Evolutionary conservation across 805 yeast genomes (phyloP).

Genomic region (Cyberlindnera japonica): DNA sequence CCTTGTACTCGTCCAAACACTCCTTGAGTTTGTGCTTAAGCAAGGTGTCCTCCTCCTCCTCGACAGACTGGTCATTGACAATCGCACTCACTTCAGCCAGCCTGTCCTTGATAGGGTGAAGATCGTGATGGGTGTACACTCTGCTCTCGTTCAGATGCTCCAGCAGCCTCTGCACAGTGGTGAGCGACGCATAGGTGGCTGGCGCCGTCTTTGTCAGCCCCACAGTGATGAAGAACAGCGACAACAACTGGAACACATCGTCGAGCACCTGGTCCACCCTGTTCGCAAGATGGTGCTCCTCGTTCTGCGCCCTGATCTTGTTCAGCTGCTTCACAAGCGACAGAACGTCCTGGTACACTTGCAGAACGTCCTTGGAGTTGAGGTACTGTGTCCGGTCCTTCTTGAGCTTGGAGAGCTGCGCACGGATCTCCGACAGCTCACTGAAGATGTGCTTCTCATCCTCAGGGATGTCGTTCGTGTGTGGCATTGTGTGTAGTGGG

Average conservation of each 20-base stretch:
- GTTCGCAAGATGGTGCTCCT: constrained; percentile 28
- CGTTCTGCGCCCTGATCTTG: constrained; percentile 32
- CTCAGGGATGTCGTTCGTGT: constrained; percentile 33
- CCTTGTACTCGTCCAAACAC: constrained; percentile 54
- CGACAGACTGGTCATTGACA: constrained; percentile 32
- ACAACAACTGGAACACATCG: constrained; percentile 84
- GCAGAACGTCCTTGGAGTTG: constrained; percentile 63
- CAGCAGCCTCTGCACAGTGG: constrained; percentile 80
- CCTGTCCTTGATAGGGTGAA: constrained; percentile 71
- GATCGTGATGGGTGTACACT: constrained; percentile 81
- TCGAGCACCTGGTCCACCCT: constrained; percentile 73
- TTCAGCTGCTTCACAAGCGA: constrained; percentile 50
- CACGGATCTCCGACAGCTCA: constrained; percentile 40
- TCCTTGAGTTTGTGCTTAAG: constrained; percentile 62
- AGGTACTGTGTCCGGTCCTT: constrained; percentile 63
- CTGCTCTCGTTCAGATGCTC: constrained; percentile 79
- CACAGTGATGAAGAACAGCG: constrained; percentile 85
- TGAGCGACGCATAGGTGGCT: constrained; percentile 85
- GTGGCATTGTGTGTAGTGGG: constrained; percentile 22
- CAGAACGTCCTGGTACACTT: constrained; percentile 56
- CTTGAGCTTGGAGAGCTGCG: constrained; percentile 44
- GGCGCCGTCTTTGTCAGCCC: constrained; percentile 90
- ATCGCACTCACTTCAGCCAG: constrained; percentile 66
- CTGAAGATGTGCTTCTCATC: constrained; percentile 37
- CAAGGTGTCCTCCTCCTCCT: constrained; percentile 54